Evolutionary conservation across 2,329 filamentous ascomycete species (phyloP).

Genomic region (Canariomyces notabilis): DNA sequence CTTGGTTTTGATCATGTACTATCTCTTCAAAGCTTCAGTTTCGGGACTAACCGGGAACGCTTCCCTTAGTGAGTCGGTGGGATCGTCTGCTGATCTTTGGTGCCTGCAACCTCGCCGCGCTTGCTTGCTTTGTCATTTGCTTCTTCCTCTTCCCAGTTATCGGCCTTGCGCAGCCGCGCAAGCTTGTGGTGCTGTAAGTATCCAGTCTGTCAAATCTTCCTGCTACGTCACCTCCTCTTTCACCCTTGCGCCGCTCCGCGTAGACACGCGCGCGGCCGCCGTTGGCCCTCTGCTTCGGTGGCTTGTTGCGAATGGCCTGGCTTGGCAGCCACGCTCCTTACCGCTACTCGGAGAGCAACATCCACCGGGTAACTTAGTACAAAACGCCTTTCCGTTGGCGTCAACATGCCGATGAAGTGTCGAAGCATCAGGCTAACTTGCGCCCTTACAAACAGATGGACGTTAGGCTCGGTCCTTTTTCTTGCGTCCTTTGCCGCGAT

Average conservation of each 20-base stretch:
- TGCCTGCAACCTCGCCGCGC: constrained; percentile 82
- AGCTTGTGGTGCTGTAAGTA: constrained; percentile 96
- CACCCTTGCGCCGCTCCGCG: background rate
- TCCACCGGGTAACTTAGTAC: no score
- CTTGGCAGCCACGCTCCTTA: no score
- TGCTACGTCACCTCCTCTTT: no score
- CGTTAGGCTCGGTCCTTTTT: constrained; percentile 85
- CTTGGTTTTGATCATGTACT: no score
- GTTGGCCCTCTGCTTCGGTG: background rate
- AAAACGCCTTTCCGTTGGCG: no score
- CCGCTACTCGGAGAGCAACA: no score
- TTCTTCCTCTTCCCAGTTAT: constrained; percentile 86
- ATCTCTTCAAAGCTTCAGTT: no score
- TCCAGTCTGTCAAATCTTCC: background rate
- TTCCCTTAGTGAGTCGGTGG: constrained; percentile 87
- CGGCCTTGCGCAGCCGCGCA: constrained; percentile 67
- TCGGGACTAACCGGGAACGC: constrained; percentile 32
- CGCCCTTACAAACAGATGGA: constrained; percentile 63
- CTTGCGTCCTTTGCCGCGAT: constrained; percentile 87
- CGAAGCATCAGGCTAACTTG: constrained; percentile 4
- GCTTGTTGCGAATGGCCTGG: no score
- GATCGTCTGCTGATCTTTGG: constrained; percentile 90
- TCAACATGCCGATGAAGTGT: no score
- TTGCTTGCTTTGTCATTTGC: constrained; percentile 88
- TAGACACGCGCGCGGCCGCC: background rate